Base-by-base conservation (phyloP, 1,139 yeast genomes). In the Diutina rugosa region DNA sequence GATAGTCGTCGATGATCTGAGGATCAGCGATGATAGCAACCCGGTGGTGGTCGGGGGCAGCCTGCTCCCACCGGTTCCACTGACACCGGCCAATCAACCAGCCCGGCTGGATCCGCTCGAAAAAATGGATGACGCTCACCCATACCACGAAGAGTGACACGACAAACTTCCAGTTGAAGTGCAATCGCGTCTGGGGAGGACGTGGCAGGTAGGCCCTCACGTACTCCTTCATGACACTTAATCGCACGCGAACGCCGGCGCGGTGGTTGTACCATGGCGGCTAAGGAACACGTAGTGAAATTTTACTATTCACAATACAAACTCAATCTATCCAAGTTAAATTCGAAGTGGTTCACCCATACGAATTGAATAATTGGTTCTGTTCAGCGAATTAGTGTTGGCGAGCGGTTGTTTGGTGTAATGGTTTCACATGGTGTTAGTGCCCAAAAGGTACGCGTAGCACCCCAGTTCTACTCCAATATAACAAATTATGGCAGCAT, bases 11-110 rank as follows among this genome's bases (percentile, higher is more conserved):
- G 62, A 91, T 87, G 49, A 93, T 76, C 67, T 93, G 98, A 0
- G 98, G 98, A 66, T 93, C 99, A 0, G 97, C 98, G 53, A 89
- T 75, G 18, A 93, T 67, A 0, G 87, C 86, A 1, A 91, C 74
- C 56, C 85, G 78, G 62, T 85, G 84, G 0, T 90, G 83, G 9
- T 67, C 60, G 18, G 45, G 44, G 14, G 29, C 53, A 0, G 51
- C 59, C 18, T n/a, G 26, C 61, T 85, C 90, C 90, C 91, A 85
- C 0, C 67, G 66, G 3, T 68, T 59, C 96, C 96, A 89, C 6
- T 69, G 64, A 63, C 96, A 90, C 49, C 67, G 63, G 3, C 65
- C 64, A 29, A 88, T 69, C 0, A 80, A 73, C 28, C 68, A 65
- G 51, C 68, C 70, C 0, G 86, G 87, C n/a, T 76, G 74, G 0